phyloP scores from a whole-genome alignment of 495 filamentous ascomycete genomes.

The Lasiosphaeriaceae sp. region DNA sequence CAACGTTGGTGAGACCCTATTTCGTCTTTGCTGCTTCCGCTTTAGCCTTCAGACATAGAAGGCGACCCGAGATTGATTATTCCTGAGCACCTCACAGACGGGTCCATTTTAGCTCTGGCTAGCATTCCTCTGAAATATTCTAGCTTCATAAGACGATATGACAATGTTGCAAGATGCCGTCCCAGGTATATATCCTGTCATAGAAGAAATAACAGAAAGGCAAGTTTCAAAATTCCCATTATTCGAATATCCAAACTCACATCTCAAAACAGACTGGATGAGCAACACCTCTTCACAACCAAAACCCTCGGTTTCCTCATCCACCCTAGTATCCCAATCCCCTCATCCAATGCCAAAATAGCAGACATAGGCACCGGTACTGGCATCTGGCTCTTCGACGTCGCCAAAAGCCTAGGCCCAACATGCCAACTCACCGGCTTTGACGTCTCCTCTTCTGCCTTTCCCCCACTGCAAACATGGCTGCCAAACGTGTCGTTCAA shows the following conservation, averaged over 20 bases:
- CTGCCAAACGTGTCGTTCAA: slow-evolving; percentile 31
- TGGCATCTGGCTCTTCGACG: slow-evolving; percentile 26
- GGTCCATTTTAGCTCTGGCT: neutral
- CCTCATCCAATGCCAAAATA: slow-evolving; percentile 8
- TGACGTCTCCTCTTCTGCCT: slow-evolving; percentile 33
- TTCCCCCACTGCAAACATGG: slow-evolving; percentile 21
- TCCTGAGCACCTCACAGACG: too few species aligned
- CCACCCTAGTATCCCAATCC: slow-evolving; percentile 14
- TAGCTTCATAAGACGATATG: too few species aligned
- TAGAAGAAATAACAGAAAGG: slow-evolving; percentile 2
- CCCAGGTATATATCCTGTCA: neutral
- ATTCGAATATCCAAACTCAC: neutral
- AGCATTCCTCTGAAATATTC: neutral
- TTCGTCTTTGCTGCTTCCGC: too few species aligned
- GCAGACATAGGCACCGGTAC: slow-evolving; percentile 26
- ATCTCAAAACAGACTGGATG: slow-evolving; percentile 7
- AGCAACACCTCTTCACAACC: slow-evolving; percentile 19
- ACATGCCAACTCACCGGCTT: slow-evolving; percentile 34
- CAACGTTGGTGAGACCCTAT: too few species aligned
- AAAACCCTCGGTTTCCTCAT: slow-evolving; percentile 15
- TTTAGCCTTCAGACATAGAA: too few species aligned
- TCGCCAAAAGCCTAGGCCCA: slow-evolving; percentile 24
- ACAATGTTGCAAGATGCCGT: too few species aligned
- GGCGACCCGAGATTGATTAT: too few species aligned
- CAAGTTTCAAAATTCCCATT: neutral